Evolutionary conservation across 192 early-diverging fungal genomes (phyloP).

Genomic region (Coemansia nantahalensis): DNA sequence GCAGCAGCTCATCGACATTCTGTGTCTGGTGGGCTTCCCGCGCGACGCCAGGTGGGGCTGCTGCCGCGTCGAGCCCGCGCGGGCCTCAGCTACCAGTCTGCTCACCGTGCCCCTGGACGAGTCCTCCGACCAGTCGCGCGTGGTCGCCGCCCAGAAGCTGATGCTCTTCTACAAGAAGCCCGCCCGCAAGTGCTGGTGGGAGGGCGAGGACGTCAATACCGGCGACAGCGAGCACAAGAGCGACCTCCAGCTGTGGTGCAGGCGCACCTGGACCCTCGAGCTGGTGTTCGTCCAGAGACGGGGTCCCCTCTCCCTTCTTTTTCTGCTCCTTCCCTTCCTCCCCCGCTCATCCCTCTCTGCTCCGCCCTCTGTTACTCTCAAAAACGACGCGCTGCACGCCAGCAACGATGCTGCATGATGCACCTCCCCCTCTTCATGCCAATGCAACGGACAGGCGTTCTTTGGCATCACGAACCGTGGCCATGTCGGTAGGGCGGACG

Average conservation of each 20-base stretch:
- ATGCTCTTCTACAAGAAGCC: slow-evolving; percentile 80
- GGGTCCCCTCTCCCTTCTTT: too few species aligned
- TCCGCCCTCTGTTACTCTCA: too few species aligned
- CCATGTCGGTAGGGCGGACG: too few species aligned
- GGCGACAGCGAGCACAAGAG: slow-evolving; percentile 54
- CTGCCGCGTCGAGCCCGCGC: slow-evolving; percentile 65
- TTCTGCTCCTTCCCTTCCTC: too few species aligned
- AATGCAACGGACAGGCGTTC: too few species aligned
- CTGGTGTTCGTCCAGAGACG: slow-evolving; percentile 55
- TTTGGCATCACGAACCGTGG: too few species aligned
- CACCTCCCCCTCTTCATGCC: too few species aligned
- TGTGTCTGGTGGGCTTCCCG: slow-evolving; percentile 74
- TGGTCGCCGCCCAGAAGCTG: slow-evolving; percentile 73
- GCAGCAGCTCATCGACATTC: slow-evolving; percentile 81
- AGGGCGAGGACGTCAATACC: slow-evolving; percentile 66
- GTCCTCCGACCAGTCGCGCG: slow-evolving; percentile 62
- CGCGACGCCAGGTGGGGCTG: slow-evolving; percentile 71
- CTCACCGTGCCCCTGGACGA: slow-evolving; percentile 68
- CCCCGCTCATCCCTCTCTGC: too few species aligned
- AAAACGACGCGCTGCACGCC: too few species aligned
- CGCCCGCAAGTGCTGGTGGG: slow-evolving; percentile 85
- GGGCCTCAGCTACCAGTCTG: slow-evolving; percentile 67
- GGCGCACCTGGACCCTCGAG: slow-evolving; percentile 78
- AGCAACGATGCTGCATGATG: too few species aligned
- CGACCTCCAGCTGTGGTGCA: slow-evolving; percentile 70